Base-by-base conservation (phyloP, 192 early-diverging fungal genomes). In the Coemansia sp. region DNA sequence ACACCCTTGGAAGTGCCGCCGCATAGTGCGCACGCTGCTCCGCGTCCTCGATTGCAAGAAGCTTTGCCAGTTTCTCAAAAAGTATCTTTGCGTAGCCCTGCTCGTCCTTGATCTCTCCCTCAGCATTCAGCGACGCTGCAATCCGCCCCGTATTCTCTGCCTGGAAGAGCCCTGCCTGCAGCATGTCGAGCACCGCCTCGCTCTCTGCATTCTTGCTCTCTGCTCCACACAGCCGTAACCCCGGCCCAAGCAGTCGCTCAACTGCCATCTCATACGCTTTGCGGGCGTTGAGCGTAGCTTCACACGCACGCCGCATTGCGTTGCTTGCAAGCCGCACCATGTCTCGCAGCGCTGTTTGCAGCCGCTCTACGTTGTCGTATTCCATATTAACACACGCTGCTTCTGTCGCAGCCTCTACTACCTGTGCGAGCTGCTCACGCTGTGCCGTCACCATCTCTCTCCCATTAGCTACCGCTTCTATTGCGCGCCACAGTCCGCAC, bases 101-200 rank as follows among this genome's bases (percentile, higher is more conserved):
- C 41, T 65, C 61, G n/a, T 54, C 56, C 1, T 61, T 68, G 8
- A 58, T 26, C 9, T 47, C 9, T 12, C 44, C 49, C 12, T 62
- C 58, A 52, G 61, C 60, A 21, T 19, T 49, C 27, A 74, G 26
- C 26, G 49, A 56, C 4, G 68, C 49, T 23, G 38, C 47, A 16
- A 79, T 53, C 32, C 60, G 54, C 18, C 62, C 49, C 64, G 70
- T 73, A 41, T 49, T 56, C 56, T 70, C 77, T 5, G 53, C 57
- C 25, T 69, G 71, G 62, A 74, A 79, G 49, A 74, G 50, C 5
- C 67, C 62, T 5, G 64, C 68, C 1, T 73, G 71, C 24, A 74
- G 56, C 71, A 74, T 73, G 31, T 79, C 77, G 12, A 74, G 58
- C 1, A 69, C 64, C 4, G 26, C 38, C 4, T 38, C 18, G 25